A percentile compares a stretch with the other conserved stretches of the same genome.
phyloP scores from a whole-genome alignment of 1,284 basidiomycete species.

The Tylopilus sp. region DNA sequence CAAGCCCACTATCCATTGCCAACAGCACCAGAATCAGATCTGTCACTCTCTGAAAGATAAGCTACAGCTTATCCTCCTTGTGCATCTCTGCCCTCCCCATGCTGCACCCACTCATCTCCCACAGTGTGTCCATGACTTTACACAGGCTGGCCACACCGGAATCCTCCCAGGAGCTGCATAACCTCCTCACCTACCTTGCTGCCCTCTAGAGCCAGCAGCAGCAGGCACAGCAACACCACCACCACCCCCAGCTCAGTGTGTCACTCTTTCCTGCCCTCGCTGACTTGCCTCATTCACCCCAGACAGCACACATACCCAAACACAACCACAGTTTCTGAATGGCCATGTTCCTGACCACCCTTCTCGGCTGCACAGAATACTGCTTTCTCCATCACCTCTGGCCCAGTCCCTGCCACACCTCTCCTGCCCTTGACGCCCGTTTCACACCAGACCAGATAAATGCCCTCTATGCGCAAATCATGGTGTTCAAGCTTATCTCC shows the following conservation, averaged over 20 bases:
- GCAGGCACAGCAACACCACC: constrained; percentile 38
- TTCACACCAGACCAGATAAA: constrained; percentile 87
- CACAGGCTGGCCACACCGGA: constrained; percentile 43
- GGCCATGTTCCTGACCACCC: constrained; percentile 32
- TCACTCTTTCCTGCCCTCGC: constrained; percentile 14
- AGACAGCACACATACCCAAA: constrained; percentile 38
- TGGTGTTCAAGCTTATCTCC: constrained; percentile 85
- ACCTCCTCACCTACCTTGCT: constrained; percentile 36
- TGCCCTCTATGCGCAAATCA: constrained; percentile 86
- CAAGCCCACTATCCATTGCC: too few species aligned
- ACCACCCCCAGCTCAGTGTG: constrained; percentile 42
- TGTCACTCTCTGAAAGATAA: constrained; percentile 36
- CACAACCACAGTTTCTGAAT: constrained; percentile 33
- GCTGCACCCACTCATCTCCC: not conserved
- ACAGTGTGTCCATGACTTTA: constrained; percentile 44
- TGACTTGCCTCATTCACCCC: constrained; percentile 20
- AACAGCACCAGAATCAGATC: constrained; percentile 24
- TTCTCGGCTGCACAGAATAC: constrained; percentile 25
- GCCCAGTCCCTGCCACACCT: constrained; percentile 38
- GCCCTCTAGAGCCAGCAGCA: constrained; percentile 41
- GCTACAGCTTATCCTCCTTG: constrained; percentile 35
- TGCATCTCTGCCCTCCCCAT: constrained; percentile 1
- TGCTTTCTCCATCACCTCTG: constrained; percentile 33
- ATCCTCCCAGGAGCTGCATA: constrained; percentile 40
- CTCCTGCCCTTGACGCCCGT: constrained; percentile 61